Conservation (phyloP, 2,329 filamentous ascomycete genomes). For the Phaeoacremonium minimum region DNA sequence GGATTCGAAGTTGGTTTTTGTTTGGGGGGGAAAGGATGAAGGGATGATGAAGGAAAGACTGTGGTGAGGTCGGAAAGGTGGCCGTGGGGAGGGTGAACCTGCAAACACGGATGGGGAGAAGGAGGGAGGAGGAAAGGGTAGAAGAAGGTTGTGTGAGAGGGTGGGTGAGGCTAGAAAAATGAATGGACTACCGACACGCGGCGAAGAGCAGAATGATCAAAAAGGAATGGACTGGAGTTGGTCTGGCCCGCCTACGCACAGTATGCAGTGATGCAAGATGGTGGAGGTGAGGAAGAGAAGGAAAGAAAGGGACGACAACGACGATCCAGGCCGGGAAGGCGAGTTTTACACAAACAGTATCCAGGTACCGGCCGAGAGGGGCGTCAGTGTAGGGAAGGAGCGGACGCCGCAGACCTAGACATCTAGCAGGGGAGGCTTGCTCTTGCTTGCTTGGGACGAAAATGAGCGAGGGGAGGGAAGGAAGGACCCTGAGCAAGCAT, state of each 20-base stretch:
- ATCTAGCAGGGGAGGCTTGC: too few species aligned
- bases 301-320: neutral
- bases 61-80: constrained; percentile 1
- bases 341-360: neutral
- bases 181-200: constrained; percentile 10
- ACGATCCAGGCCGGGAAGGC: neutral
- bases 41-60: neutral
- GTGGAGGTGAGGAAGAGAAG: neutral
- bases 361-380: too few species aligned
- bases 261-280: too few species aligned
- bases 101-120: neutral
- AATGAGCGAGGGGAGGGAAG: too few species aligned
- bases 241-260: neutral
- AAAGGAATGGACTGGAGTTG: constrained; percentile 10
- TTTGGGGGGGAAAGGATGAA: too few species aligned
- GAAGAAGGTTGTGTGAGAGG: too few species aligned
- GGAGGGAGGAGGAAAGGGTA: neutral
- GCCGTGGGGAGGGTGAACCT: neutral
- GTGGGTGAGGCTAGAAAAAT: neutral
- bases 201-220: constrained; percentile 4
- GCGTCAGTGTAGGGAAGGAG: too few species aligned
- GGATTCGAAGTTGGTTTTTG: neutral
- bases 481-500: too few species aligned
- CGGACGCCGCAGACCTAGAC: too few species aligned
- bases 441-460: too few species aligned